Conservation (phyloP, 768 basidiomycete species). For the Boletus subcaerulescens region DNA sequence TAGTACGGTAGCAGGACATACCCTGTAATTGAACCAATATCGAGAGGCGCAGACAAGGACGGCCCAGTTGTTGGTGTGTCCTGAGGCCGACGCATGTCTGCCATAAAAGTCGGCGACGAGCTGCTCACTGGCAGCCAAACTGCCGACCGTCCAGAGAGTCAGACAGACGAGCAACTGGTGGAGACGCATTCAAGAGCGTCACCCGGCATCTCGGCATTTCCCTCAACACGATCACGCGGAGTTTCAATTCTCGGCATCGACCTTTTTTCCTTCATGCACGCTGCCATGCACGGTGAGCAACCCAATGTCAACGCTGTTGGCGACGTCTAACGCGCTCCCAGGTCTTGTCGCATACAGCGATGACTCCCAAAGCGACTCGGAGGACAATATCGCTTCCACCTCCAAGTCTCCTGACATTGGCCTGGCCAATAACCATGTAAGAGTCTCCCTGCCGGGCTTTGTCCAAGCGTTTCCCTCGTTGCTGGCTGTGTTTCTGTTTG, state of each 20-base stretch:
- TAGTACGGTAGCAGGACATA: slow-evolving; percentile 37
- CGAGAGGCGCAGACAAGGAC: slow-evolving; percentile 91
- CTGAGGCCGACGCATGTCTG: slow-evolving; percentile 34
- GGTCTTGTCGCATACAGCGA: slow-evolving; percentile 65
- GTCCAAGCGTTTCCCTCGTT: slow-evolving; percentile 60
- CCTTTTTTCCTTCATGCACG: background rate
- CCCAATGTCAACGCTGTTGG: background rate
- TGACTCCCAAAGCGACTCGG: slow-evolving; percentile 59
- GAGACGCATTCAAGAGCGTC: slow-evolving; percentile 22
- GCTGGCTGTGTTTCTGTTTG: slow-evolving; percentile 56
- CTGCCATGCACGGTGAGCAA: slow-evolving; percentile 32
- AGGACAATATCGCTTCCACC: slow-evolving; percentile 38
- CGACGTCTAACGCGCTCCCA: slow-evolving; percentile 21
- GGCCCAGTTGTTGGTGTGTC: slow-evolving; percentile 98
- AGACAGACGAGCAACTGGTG: slow-evolving; percentile 35
- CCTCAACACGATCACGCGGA: slow-evolving; percentile 10
- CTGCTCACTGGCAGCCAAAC: slow-evolving; percentile 31
- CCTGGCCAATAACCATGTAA: slow-evolving; percentile 50
- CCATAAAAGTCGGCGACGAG: slow-evolving; percentile 48
- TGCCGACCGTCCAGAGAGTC: slow-evolving; percentile 34
- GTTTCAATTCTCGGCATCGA: slow-evolving; percentile 17
- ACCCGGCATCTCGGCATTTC: slow-evolving; percentile 28
- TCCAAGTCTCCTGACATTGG: slow-evolving; percentile 14
- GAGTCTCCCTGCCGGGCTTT: slow-evolving; percentile 43
- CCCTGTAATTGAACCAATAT: slow-evolving; percentile 99